These are phyloP conservation scores for Saturnispora serradocipensis DNA, from an alignment of 805 yeast genomes.

Conservation along the genomic window DNA sequence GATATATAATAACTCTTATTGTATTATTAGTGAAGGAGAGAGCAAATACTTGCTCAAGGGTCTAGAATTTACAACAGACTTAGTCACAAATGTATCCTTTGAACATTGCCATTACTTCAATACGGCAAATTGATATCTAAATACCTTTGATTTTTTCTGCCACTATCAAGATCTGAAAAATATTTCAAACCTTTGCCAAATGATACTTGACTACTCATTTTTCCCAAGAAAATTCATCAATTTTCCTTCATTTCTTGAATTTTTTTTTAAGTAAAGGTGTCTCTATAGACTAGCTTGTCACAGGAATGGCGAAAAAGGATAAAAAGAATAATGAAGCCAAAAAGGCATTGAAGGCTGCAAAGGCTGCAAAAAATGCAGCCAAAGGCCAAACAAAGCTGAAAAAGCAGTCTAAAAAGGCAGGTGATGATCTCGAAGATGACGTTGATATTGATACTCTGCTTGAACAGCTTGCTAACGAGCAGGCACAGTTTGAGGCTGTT, in stretches of 20 bases:
- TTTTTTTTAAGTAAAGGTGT: no score
- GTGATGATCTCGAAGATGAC: constrained; percentile 73
- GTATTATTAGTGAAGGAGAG: background rate
- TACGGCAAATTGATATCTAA: no score
- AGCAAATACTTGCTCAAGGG: no score
- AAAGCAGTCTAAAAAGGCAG: constrained; percentile 63
- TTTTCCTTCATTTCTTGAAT: background rate
- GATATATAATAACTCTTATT: background rate
- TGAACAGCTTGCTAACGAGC: constrained; percentile 69
- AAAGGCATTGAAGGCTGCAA: constrained; percentile 84
- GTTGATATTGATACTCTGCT: constrained; percentile 79
- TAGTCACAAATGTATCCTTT: no score
- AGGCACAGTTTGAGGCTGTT: constrained; percentile 67
- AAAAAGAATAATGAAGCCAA: constrained; percentile 77
- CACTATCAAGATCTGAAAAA: background rate
- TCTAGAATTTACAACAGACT: no score
- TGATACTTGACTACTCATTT: no score
- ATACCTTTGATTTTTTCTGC: background rate
- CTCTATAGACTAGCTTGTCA: background rate
- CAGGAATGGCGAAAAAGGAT: constrained; percentile 47
- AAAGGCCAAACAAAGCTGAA: constrained; percentile 71
- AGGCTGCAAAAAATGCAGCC: constrained; percentile 66
- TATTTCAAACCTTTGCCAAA: background rate
- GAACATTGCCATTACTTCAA: no score
- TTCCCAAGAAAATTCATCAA: background rate